These are phyloP conservation scores for Beauveria medogensis DNA, from an alignment of 2,329 filamentous ascomycete genomes.

Conservation along the genomic window DNA sequence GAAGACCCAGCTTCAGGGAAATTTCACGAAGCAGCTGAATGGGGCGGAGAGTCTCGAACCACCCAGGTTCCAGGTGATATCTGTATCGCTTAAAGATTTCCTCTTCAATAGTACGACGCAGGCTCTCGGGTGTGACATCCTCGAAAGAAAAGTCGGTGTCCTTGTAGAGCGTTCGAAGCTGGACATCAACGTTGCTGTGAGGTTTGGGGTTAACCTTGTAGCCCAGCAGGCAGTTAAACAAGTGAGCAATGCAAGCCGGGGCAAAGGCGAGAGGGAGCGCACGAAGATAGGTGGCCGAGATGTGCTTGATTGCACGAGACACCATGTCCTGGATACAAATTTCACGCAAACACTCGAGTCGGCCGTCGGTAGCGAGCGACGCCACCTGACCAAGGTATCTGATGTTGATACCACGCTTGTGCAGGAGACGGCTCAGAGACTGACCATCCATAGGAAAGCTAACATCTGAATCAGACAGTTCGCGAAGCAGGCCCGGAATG, in stretches of 20 bases:
- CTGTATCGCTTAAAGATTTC: constrained; percentile 70
- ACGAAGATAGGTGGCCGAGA: constrained; percentile 70
- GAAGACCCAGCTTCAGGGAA: constrained; percentile 79
- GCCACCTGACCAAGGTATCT: constrained; percentile 88
- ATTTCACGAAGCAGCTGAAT: constrained; percentile 85
- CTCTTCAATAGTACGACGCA: constrained; percentile 61
- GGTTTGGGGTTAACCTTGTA: constrained; percentile 69
- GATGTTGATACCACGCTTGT: constrained; percentile 96
- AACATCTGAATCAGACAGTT: constrained; percentile 84
- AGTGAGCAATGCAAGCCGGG: constrained; percentile 71
- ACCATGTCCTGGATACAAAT: constrained; percentile 89
- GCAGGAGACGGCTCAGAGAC: constrained; percentile 77
- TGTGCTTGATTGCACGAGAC: constrained; percentile 90
- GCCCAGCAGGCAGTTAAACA: constrained; percentile 90
- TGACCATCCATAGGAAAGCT: constrained; percentile 99
- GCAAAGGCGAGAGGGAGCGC: constrained; percentile 72
- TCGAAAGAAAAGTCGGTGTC: constrained; percentile 79
- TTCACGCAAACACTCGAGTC: constrained; percentile 67
- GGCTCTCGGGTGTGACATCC: constrained; percentile 62
- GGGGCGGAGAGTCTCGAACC: constrained; percentile 60
- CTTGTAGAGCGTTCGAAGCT: constrained; percentile 66
- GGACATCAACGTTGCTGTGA: constrained; percentile 65
- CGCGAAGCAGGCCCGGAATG: constrained; percentile 77
- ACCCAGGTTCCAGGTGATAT: constrained; percentile 60
- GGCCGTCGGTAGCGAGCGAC: constrained; percentile 58